Base-by-base conservation (phyloP, 495 filamentous ascomycete genomes). In the Penicillium simplicissimum region DNA sequence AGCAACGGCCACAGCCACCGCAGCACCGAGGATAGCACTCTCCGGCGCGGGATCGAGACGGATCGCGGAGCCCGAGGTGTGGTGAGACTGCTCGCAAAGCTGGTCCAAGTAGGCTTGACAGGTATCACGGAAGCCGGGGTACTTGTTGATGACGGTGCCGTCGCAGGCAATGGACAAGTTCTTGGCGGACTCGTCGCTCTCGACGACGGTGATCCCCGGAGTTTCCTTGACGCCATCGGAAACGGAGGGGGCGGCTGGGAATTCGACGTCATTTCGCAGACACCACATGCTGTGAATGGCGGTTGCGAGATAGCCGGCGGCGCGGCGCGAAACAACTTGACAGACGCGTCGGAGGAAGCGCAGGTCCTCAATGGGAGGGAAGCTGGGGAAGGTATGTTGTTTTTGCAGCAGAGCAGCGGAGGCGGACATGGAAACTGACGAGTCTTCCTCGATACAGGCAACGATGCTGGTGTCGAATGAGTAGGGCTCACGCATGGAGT, bases 391-490 rank as follows among this genome's bases (percentile, higher is more conserved):
- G 0, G 76, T 74, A 64, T 87, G 83, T n/a, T 76, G 67, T 38
- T 82, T 79, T 53, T 82, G 74, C 35, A 88, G 74, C 8, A 83
- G 68, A 1, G 77, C 67, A 25, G 75, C 74, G 4, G 84, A 81
- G 17, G 78, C 61, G 1, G 77, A 61, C 8, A 88, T 69, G 10
- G 69, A 72, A 10, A 77, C 66, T 1, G 81, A 79, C 7, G 72
- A 69, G 60, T 88, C 87, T 6, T 72, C 73, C 45, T 84, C 79
- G 34, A 83, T 73, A 59, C 73, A 69, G 13, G 79, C 89, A 35
- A 93, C 79, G 52, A 89, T 89, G 37, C 87, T 85, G 10, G 91
- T 93, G 35, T 88, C 83, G 40, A 93, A 79, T 14, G 86, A 84
- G 66, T 91, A 89, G 43, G 83, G 79, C 58, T 83, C 75, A 15